Base-by-base conservation (phyloP, 116 monocot genomes). In the Papilionanthe hybrid region DNA sequence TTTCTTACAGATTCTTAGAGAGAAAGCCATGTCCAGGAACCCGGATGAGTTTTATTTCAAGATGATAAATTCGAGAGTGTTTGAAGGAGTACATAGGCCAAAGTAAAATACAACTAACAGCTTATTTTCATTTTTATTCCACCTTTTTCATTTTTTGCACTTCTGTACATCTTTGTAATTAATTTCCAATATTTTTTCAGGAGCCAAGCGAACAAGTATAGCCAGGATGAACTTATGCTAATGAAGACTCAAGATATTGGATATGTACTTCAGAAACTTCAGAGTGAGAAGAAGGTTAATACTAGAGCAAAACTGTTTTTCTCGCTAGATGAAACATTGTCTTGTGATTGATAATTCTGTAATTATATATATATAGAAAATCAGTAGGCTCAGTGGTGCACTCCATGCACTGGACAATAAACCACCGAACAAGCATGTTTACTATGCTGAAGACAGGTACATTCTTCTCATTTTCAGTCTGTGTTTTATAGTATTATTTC, bases 1-100 rank as follows among this genome's bases (percentile, higher is more conserved):
- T 0, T n/a, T 83, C 19, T 74, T 86, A 27, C 90, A 98, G 97
- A 90, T 80, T 87, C 83, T 98, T 42, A 87, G 66, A 79, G 97
- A 94, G 79, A 98, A 98, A 81, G 94, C 94, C 5, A 87, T 91
- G 6, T 87, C 82, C 55, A 91, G 85, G 72, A 98, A 94, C 72
- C 94, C 94, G 20, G 94, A 94, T 91, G 97, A 98, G 79, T 98
- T 98, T 60, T 98, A 91, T 67, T 97, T 97, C 76, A 92, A 92
- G 82, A 97, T 97, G 97, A 67, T 94, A 79, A 90, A 92, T 28
- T 88, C 91, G 22, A 89, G 81, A 78, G 85, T 79, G n/a, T 86
- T 90, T 0, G 75, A 88, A 82, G 97, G 97, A 69, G 86, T 91
- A 41, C 97, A 97, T 79, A 87, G 74, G 72, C 84, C 86, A 10